Base-by-base conservation (phyloP, 176 grass and related monocot genomes). In the Calamus simplicifolius region DNA sequence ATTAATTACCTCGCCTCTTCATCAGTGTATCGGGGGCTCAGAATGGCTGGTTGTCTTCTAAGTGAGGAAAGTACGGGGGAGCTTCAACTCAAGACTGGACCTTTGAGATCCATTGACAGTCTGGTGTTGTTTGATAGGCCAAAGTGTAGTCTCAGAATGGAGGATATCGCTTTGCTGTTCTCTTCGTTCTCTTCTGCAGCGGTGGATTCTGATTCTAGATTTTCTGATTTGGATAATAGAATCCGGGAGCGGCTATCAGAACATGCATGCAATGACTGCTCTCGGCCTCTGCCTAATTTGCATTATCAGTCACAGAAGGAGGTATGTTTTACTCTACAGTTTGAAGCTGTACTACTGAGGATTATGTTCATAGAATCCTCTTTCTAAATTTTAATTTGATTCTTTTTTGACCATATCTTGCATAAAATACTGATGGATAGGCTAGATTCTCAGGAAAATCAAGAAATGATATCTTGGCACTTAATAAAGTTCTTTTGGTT, bases 71-170 rank as follows among this genome's bases (percentile, higher is more conserved):
- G 66, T 19, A 62, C 63, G 6, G 80, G 92, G 35, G 92, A 85
- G 28, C 61, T 97, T 43, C 78, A 91, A 14, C 48, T 97, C 66
- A 72, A 85, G 63, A 88, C 92, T 26, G 69, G 75, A 3, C 81
- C 87, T 1, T 17, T 97, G 64, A 91, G 87, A 72, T 91, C 87
- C 7, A 88, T 97, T 14, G 92, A 97, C 84, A 86, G 87, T 55
- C 73, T 97, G 49, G 72, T 97, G 64, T 85, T 85, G 58, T 97
- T 97, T 80, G 87, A 91, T 56, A 80, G 81, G 52, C 92, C 92
- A 51, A 97, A 97, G 64, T 97, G 92, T 69, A 85, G 78, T 54
- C 68, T 90, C 35, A 77, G 78, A 50, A 17, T 18, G 3, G 92
- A 97, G 21, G 80, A 82, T 50, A 51, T 87, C 61, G 67, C 72